Percentiles rank a stretch among this genome's conserved stretches.
Evolutionary conservation across 1,284 basidiomycete genomes (phyloP).

Genomic region (Xanthoconium separans): DNA sequence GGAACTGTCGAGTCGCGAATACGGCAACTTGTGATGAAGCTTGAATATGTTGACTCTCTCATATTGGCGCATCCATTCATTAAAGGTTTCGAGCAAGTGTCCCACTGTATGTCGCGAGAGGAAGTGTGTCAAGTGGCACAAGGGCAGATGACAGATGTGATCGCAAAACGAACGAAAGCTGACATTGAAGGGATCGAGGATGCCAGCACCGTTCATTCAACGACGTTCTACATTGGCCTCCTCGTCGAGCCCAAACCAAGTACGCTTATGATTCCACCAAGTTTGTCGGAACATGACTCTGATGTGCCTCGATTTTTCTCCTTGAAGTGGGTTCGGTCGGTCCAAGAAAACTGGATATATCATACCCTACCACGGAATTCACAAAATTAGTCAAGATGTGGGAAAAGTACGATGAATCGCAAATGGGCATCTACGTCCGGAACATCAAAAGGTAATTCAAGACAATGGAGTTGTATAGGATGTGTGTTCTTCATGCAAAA

Average conservation of each 20-base stretch:
- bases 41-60: conserved; percentile 93
- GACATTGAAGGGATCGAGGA: conserved; percentile 80
- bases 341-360: conserved; percentile 88
- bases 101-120: conserved; percentile 81
- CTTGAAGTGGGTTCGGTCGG: conserved; percentile 63
- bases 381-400: conserved; percentile 94
- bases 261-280: conserved; percentile 42
- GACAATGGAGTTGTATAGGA: conserved; percentile 8
- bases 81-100: conserved; percentile 90
- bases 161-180: conserved; percentile 74
- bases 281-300: conserved; percentile 15
- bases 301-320: conserved; percentile 15
- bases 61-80: conserved; percentile 93
- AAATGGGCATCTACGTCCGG: conserved; percentile 93
- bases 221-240: conserved; percentile 96
- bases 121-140: conserved; percentile 90
- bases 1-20: conserved; percentile 98
- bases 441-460: conserved; percentile 85
- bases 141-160: conserved; percentile 76
- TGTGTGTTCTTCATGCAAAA: conserved; percentile 13
- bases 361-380: conserved; percentile 95
- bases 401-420: conserved; percentile 92
- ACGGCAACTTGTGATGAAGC: conserved; percentile 95
- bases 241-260: conserved; percentile 89
- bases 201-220: conserved; percentile 82